These are phyloP conservation scores for Gossypium rotundifolium DNA, from an alignment of 345 rosid genomes.

Conservation along the genomic window DNA sequence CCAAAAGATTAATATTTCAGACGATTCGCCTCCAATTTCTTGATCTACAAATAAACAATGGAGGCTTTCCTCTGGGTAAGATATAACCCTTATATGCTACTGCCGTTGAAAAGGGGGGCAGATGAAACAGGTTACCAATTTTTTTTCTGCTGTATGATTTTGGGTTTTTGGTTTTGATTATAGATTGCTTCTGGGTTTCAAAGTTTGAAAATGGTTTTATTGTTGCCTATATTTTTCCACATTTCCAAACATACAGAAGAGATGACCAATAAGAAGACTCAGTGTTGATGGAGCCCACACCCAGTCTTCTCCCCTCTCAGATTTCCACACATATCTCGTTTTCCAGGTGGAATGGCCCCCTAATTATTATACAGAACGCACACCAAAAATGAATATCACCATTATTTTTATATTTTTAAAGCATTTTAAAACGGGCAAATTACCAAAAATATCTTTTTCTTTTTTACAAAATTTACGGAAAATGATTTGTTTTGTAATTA, in stretches of 20 bases:
- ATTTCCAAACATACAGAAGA: constrained; percentile 19
- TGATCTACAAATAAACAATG: constrained; percentile 12
- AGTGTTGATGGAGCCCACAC: constrained; percentile 4
- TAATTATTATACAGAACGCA: neutral
- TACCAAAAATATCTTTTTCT: too few species aligned
- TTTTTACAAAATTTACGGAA: too few species aligned
- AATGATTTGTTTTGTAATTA: too few species aligned
- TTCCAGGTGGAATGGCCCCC: neutral
- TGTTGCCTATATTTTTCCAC: constrained; percentile 10
- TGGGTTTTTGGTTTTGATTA: neutral
- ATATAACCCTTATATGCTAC: constrained; percentile 10
- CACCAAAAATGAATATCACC: neutral
- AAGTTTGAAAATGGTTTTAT: constrained; percentile 22
- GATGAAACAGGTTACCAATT: neutral
- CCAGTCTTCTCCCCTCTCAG: constrained; percentile 3
- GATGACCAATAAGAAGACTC: constrained; percentile 16
- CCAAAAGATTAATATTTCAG: neutral
- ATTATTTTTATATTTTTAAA: too few species aligned
- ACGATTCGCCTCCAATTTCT: constrained; percentile 14
- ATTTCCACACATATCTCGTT: neutral
- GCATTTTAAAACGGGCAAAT: too few species aligned
- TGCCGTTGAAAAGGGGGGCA: neutral
- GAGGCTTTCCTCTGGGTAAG: constrained; percentile 4
- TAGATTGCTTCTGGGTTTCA: constrained; percentile 10
- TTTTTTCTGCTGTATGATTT: neutral